These are phyloP conservation scores for Aspergillus tanneri DNA, from an alignment of 2,329 filamentous ascomycete genomes.

Conservation along the genomic window DNA sequence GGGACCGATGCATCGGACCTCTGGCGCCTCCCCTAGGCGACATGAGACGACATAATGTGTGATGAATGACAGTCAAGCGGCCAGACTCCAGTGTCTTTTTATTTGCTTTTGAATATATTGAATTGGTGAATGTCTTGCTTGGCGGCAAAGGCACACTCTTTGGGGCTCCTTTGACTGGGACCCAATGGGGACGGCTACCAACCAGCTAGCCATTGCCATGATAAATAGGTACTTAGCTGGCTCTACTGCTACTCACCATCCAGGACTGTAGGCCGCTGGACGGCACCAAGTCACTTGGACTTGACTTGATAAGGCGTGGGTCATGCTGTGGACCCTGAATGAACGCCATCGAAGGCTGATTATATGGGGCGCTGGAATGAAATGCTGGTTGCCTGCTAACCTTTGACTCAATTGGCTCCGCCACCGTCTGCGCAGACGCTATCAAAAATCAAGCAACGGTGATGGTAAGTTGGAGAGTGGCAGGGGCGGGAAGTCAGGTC, in stretches of 20 bases:
- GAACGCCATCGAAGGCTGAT: too few species aligned
- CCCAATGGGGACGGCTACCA: neutral
- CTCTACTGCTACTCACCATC: neutral
- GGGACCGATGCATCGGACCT: constrained; percentile 10
- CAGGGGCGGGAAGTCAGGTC: neutral
- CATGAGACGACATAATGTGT: constrained; percentile 24
- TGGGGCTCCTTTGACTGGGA: neutral
- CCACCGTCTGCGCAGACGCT: neutral
- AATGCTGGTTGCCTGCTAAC: too few species aligned
- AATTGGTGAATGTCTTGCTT: constrained; percentile 14
- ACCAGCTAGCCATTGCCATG: neutral
- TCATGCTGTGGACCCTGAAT: neutral
- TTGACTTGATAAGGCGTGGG: neutral
- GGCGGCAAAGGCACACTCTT: constrained; percentile 2
- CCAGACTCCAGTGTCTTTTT: constrained; percentile 10
- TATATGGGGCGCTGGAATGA: too few species aligned
- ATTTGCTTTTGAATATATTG: constrained; percentile 17
- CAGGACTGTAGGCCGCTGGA: neutral
- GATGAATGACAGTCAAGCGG: constrained; percentile 21
- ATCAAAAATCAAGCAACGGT: neutral
- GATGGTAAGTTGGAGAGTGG: neutral
- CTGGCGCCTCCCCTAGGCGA: constrained; percentile 11
- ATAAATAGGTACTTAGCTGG: neutral
- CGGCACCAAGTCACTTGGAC: neutral
- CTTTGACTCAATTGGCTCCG: too few species aligned